Evolutionary conservation across 176 grass and related monocot genomes (phyloP), one percentile per base, ranked within the genome.

Genomic region (Musa itinerans): DNA sequence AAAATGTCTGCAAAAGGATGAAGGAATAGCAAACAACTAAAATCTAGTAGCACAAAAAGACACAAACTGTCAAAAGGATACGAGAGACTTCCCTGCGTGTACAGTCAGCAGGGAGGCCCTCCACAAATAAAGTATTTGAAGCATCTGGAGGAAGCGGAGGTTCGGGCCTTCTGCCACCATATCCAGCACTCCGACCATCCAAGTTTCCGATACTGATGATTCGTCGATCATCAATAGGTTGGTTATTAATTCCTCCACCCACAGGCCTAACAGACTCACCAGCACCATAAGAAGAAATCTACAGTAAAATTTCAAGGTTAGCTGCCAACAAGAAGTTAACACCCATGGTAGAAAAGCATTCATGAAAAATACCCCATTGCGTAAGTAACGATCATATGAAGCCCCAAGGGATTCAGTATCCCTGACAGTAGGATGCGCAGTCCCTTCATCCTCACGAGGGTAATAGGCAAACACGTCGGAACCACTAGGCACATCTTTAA

Each of bases 111-210:
- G 79, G 87, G 10, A 96, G 79, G 22, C 85, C 83, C 55, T 96
- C 79, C 53, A 90, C 78, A 87, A 78, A 86, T 61, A 90, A 67
- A 62, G 91, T 99, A 79, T 54, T 88, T 62, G 89, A 88, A 11
- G 96, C 96, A 84, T 99, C 96, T 24, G 86, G 89, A 65, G 96
- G 96, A 57, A 99, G 96, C 53, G 89, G 50, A 52, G 89, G 88
- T 57, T 92, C 91, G 4, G 83, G 83, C 19, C 91, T 84, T 78
- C 76, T 87, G 78, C 86, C 68, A 83, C 75, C 84, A 76, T 87
- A 89, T 57, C 90, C 87, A 72, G 57, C 78, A 78, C 25, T 89
- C 82, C 90, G 86, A 71, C 22, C 69, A 68, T 90, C 87, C 88
- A 93, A 81, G 20, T 77, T 82, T 56, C 84, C 85, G 69, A 75